phyloP scores from a whole-genome alignment of 768 basidiomycete genomes.

The Hygrocybe coccinea region DNA sequence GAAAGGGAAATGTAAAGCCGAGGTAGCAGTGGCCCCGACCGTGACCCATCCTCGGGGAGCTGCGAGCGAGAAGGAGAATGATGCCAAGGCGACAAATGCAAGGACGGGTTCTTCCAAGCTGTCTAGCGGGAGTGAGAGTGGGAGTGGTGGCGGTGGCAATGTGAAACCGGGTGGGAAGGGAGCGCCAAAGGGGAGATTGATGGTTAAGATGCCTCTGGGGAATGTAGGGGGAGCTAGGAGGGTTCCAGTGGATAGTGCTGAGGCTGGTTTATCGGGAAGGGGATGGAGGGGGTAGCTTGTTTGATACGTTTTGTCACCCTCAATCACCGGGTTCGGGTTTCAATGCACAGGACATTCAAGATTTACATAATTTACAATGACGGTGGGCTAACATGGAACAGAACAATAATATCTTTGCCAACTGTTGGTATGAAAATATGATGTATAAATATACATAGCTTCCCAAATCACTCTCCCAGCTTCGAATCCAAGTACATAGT shows the following conservation, averaged over 20 bases:
- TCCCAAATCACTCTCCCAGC: too few relatives aligned
- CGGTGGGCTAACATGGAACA: too few relatives aligned
- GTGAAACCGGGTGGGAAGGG: neutral
- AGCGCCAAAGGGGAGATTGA: conserved; percentile 14
- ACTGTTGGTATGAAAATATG: too few relatives aligned
- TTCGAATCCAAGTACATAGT: too few relatives aligned
- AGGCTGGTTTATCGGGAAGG: conserved; percentile 33
- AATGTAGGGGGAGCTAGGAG: conserved; percentile 50
- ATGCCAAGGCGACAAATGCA: conserved; percentile 6
- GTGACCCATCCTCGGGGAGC: conserved; percentile 8
- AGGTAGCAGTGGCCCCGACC: conserved; percentile 30
- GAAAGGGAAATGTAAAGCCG: conserved; percentile 37
- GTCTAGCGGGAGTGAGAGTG: too few relatives aligned
- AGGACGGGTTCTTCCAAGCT: conserved; percentile 17
- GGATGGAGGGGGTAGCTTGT: neutral
- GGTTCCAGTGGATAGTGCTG: conserved; percentile 62
- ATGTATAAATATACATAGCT: too few relatives aligned
- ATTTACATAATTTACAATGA: too few relatives aligned
- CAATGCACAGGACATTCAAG: too few relatives aligned
- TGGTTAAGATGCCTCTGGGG: conserved; percentile 31
- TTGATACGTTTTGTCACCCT: neutral
- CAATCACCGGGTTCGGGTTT: too few relatives aligned
- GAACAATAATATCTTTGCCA: too few relatives aligned
- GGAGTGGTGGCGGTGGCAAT: neutral
- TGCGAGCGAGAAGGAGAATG: conserved; percentile 38